These are phyloP conservation scores for Scheffersomyces ergatensis DNA, from an alignment of 805 yeast genomes.

Conservation along the genomic window DNA sequence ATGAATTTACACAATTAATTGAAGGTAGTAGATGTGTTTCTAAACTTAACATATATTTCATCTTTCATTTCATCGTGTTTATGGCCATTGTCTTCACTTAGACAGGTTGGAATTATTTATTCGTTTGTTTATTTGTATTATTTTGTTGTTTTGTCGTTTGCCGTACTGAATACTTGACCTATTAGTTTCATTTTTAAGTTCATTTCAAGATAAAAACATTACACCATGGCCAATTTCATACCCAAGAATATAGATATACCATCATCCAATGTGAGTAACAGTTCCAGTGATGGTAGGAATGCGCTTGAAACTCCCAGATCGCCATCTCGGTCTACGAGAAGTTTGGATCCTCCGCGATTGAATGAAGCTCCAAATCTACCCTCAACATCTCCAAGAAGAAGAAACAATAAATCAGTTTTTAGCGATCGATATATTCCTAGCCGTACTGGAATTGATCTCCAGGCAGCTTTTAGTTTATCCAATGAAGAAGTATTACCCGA, in stretches of 20 bases:
- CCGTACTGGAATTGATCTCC: conserved; percentile 81
- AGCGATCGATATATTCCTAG: conserved; percentile 88
- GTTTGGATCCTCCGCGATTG: conserved; percentile 35
- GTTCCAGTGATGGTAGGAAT: conserved; percentile 6
- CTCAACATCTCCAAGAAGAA: conserved; percentile 42
- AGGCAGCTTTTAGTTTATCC: conserved; percentile 72
- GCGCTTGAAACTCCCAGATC: conserved; percentile 38
- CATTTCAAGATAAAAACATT: too few relatives aligned
- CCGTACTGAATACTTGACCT: too few relatives aligned
- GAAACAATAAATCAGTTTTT: conserved; percentile 49
- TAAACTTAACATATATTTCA: too few relatives aligned
- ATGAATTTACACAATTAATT: too few relatives aligned
- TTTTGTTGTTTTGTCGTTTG: too few relatives aligned
- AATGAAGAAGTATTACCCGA: conserved; percentile 42
- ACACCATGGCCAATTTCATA: neutral
- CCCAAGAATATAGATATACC: neutral
- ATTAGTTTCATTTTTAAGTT: too few relatives aligned
- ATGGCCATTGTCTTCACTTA: too few relatives aligned
- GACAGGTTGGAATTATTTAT: too few relatives aligned
- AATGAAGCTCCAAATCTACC: conserved; percentile 20
- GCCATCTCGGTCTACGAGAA: conserved; percentile 40
- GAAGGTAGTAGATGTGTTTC: too few relatives aligned
- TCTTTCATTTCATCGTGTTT: too few relatives aligned
- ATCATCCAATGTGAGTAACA: neutral
- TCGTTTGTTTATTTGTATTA: too few relatives aligned